phyloP scores from a whole-genome alignment of 2,329 filamentous ascomycete species.

The Ilyonectria destructans region DNA sequence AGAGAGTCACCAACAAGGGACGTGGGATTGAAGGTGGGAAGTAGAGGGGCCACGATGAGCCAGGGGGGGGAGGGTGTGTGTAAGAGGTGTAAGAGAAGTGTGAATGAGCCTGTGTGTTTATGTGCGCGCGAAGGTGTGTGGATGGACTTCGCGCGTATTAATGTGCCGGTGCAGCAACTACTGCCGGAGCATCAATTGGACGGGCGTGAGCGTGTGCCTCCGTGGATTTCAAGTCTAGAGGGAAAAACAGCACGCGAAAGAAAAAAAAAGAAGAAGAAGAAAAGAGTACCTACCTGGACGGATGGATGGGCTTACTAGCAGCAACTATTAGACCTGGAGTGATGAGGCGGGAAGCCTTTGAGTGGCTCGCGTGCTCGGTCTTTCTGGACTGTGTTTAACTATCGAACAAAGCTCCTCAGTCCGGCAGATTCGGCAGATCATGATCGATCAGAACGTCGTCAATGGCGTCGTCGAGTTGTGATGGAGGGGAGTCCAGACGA shows the following conservation, averaged over 20 bases:
- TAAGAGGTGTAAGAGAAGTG: slow-evolving; percentile 31
- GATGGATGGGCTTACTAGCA: slow-evolving; percentile 10
- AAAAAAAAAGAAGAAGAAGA: not conserved
- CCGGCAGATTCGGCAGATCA: slow-evolving; percentile 40
- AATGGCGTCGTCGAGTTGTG: slow-evolving; percentile 37
- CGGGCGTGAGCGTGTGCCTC: slow-evolving; percentile 9
- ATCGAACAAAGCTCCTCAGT: slow-evolving; percentile 28
- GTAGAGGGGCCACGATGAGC: slow-evolving; percentile 44
- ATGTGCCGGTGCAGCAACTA: slow-evolving; percentile 14
- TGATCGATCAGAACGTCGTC: slow-evolving; percentile 38
- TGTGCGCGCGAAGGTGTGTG: slow-evolving; percentile 20
- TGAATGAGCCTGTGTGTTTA: slow-evolving; percentile 25
- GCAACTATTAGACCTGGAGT: not conserved
- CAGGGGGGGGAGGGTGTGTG: slow-evolving; percentile 43
- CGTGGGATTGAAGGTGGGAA: slow-evolving; percentile 43
- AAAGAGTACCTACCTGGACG: not conserved
- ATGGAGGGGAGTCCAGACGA: slow-evolving; percentile 36
- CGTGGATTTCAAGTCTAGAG: slow-evolving; percentile 17
- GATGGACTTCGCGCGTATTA: slow-evolving; percentile 10
- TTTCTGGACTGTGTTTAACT: slow-evolving; percentile 8
- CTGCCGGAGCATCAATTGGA: slow-evolving; percentile 22
- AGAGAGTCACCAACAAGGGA: slow-evolving; percentile 47
- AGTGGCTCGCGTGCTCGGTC: slow-evolving; percentile 23
- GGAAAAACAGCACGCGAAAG: not conserved
- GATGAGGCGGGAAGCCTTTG: slow-evolving; percentile 10